phyloP scores from a whole-genome alignment of 495 filamentous ascomycete genomes.

The Penicillium manginii region DNA sequence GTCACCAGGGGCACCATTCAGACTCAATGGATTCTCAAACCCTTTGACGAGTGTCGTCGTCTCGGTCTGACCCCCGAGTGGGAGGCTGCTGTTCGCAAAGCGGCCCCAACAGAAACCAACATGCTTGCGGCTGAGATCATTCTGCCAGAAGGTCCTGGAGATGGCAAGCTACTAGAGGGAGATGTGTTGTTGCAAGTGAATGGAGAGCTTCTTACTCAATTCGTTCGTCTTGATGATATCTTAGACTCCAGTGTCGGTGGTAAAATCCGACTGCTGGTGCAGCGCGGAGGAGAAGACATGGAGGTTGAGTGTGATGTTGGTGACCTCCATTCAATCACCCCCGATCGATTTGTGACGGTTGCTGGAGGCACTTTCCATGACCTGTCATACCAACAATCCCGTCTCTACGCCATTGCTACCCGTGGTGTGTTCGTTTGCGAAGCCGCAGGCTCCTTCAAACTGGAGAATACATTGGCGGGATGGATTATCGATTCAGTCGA shows the following conservation, averaged over 20 bases:
- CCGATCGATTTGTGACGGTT: constrained; percentile 92
- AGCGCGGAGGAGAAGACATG: constrained; percentile 85
- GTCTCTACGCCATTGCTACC: constrained; percentile 87
- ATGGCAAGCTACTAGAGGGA: constrained; percentile 85
- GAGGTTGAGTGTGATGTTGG: constrained; percentile 86
- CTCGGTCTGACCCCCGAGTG: constrained; percentile 83
- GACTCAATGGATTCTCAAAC: constrained; percentile 94
- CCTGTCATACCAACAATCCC: constrained; percentile 93
- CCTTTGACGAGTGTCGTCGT: constrained; percentile 95
- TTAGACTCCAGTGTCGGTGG: constrained; percentile 84
- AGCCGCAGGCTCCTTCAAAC: constrained; percentile 90
- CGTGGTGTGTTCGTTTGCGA: constrained; percentile 96
- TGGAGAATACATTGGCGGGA: constrained; percentile 86
- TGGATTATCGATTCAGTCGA: constrained; percentile 95
- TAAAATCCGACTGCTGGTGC: constrained; percentile 74
- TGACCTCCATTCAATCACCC: constrained; percentile 92
- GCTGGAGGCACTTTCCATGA: constrained; percentile 93
- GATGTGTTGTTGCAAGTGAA: constrained; percentile 97
- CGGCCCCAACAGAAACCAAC: constrained; percentile 90
- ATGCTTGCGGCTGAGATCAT: constrained; percentile 97
- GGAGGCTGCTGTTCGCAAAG: constrained; percentile 79
- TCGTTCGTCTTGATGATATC: constrained; percentile 90
- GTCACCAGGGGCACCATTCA: constrained; percentile 95
- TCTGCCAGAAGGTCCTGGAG: constrained; percentile 85
- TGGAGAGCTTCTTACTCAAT: constrained; percentile 90